Evolutionary conservation across 1,284 basidiomycete genomes (phyloP), one percentile per base, ranked within the genome.

Genomic region (Melampsora americana): DNA sequence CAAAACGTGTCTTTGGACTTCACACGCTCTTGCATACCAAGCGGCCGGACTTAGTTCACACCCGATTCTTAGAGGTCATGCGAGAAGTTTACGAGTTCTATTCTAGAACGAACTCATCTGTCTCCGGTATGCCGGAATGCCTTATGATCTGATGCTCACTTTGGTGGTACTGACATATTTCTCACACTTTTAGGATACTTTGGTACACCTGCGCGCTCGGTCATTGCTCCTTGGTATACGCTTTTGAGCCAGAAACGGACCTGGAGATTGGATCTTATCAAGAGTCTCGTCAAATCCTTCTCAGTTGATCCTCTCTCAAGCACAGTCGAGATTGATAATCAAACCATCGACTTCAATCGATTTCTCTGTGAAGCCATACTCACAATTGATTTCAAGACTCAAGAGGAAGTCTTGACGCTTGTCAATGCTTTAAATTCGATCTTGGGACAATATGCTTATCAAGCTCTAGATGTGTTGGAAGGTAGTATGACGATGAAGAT

Each of bases 331-430:
- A 64, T 12, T 3, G 1, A 28, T 50, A 7, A 65, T 9, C 87
- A 90, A 77, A 90, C 93, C 79, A 86, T 93, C 39, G 87, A 90
- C 39, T 92, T 98, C 79, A 87, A 87, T 0, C 89, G 93, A 64
- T 99, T 92, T 83, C 90, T 98, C 86, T 91, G 92, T 0, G 96
- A 99, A 83, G 97, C 96, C 81, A 89, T 99, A 77, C 88, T 93
- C 0, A 86, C 89, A 0, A 88, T 99, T 77, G 93, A 97, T 66
- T 98, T 95, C 85, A 96, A 94, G 84, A 91, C 91, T 0, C 89
- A 91, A 80, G 96, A 99, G 82, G 96, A 99, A 84, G 89, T 91
- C 3, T 85, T 98, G 76, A 88, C 90, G 0, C 89, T 98, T 23
- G 87, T 97, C 80, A 90, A 90, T 79, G 87, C 88, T 70, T 86